Conservation (phyloP, 2,329 filamentous ascomycete genomes). For the Xylariaceae sp. region DNA sequence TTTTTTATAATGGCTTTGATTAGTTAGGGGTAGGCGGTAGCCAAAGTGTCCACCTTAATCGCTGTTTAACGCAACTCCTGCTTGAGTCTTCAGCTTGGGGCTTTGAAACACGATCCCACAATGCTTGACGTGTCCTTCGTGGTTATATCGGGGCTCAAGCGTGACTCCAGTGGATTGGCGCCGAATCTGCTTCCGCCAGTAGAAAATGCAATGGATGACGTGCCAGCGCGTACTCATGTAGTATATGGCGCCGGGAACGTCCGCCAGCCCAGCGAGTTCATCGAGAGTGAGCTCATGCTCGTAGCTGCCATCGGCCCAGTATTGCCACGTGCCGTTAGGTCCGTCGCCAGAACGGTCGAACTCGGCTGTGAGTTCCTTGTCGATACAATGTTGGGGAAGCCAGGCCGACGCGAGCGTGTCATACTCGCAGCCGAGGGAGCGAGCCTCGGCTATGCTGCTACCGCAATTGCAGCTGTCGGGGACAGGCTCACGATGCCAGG, state of each 20-base stretch:
- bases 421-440: constrained; percentile 2
- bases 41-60: too few species aligned
- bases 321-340: constrained; percentile 11
- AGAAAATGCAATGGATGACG: constrained; percentile 14
- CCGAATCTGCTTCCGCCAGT: constrained; percentile 1
- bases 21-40: too few species aligned
- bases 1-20: too few species aligned
- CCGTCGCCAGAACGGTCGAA: constrained; percentile 12
- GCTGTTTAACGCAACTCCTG: too few species aligned
- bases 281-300: background rate
- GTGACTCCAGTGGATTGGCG: background rate
- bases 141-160: background rate
- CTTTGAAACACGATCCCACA: background rate
- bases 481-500: background rate
- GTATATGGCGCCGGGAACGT: background rate
- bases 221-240: constrained; percentile 10
- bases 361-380: constrained; percentile 15
- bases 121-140: background rate
- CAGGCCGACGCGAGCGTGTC: constrained; percentile 16
- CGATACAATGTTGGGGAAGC: constrained; percentile 15
- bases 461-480: constrained; percentile 17
- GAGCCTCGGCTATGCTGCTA: constrained; percentile 2
- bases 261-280: background rate
- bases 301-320: background rate
- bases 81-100: too few species aligned